Base-by-base conservation (phyloP, 495 filamentous ascomycete species). In the Neurospora hispaniola region DNA sequence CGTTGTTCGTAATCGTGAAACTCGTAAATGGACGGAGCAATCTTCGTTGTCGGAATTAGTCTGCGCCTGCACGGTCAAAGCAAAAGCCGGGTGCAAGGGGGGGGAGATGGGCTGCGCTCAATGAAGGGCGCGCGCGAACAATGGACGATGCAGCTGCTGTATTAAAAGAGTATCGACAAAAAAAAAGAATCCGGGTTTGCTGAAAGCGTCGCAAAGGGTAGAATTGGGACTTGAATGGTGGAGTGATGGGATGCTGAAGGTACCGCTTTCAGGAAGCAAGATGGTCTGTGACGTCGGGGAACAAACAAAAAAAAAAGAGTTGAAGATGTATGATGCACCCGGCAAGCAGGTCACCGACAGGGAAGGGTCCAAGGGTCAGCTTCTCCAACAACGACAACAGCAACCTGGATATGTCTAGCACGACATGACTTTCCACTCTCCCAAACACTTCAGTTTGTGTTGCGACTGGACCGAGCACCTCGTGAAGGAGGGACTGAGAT, bases 141-240 rank as follows among this genome's bases (percentile, higher is more conserved):
- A 78, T 78, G 74, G 78, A 78, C 73, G 77, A 79, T 79, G 78
- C 76, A 73, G 71, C 77, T 80, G 78, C 70, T 80, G 75, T 40
- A 80, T 80, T 78, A 79, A 78, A 54, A 71, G 70, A 74, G 70
- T 74, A 73, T 75, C 75, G 71, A 48, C 71, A 54, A 72, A 72
- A 46, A 54, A 72, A 71, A 46, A 69, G 42, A 41, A 38, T 48
- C 18, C 27, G 27, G 2, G 70, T 42, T 59, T n/a, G 71, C 73
- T 70, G 43, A 46, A 68, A 48, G 12, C 43, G 71, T 42, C 74
- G 74, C 66, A 76, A 73, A 73, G 72, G 73, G 59, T 41, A 10
- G 8, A 46, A 3, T 6, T 12, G 42, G 23, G 48, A 27, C 23
- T 27, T 59, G 48, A 59, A 59, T 59, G 20, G 11, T 59, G 54